Evolutionary conservation across 2,329 filamentous ascomycete genomes (phyloP), one percentile per base, ranked within the genome.

Genomic region (Hypoxylon rubiginosum): DNA sequence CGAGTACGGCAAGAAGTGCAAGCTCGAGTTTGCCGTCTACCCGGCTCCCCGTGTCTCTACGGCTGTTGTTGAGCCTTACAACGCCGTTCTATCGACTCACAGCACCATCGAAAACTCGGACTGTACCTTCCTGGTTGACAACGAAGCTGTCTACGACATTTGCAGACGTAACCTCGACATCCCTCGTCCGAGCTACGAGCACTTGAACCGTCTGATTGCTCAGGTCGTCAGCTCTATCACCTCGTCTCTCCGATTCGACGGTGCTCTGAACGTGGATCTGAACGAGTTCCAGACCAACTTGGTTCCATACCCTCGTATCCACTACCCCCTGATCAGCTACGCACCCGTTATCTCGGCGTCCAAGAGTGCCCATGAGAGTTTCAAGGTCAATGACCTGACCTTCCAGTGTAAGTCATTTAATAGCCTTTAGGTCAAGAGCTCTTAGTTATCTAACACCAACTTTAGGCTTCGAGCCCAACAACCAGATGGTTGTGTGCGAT

Each of bases 361-460:
- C 83, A 92, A 92, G 87, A 93, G 91, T 80, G 88, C 90, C 51
- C 92, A 96, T 77, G 92, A 96, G 84, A 93, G 91, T 84, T 94
- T 94, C 88, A 93, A 93, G 85, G 90, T 94, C 59, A 86, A 89
- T 68, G 93, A 96, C 71, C 82, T 92, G 69, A 92, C 90, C 76
- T 89, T 91, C 82, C 89, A 91, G 79, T 91, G 90, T 91, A 84
- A 77, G 86, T 82, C 4, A 0, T 24, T 19, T 6, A 28, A 28
- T 57, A 24, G 24, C 9, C 43, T 6, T 49, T 17, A 7, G 6
- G 9, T 4, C 6, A 19, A 15, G 36, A 15, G 15, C 1, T 11
- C 11, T 30, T 26, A 41, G 43, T 49, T 15, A 39, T 51, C 71
- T 73, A 58, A 73, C 53, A 36, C 26, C 30, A 56, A n/a, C 24